Base-by-base conservation (phyloP, 2,329 filamentous ascomycete species). In the Cucurbitaria berberidis region DNA sequence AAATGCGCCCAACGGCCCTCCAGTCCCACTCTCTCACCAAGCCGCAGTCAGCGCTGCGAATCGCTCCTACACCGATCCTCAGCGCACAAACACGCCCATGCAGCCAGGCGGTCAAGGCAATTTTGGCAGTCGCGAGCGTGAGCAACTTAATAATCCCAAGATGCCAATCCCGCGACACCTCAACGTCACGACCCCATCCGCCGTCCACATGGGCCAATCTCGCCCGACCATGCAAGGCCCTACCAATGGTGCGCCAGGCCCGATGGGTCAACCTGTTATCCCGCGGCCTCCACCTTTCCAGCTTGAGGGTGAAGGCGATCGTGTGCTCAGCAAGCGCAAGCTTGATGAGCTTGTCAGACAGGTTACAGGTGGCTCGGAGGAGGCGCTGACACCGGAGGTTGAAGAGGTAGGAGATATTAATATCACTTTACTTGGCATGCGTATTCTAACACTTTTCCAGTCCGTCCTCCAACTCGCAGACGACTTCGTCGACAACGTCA, bases 301-400 rank as follows among this genome's bases (percentile, higher is more conserved):
- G 51, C 87, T 97, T 53, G 93, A 98, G 72, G 90, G 91, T 26
- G 93, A 96, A 70, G 92, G 91, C 22, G 92, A 97, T 67, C 88
- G 93, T 38, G 89, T 99, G 1, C 81, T 99, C n/a, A 96, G 89
- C 78, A 97, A 97, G 84, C 96, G 96, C 79, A 98, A 96, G 78
- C 83, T 99, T 35, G 93, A 99, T 69, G 93, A 97, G 73, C 83
- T 99, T 32, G 93, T 98, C 8, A 86, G 93, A 45, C 93, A 98
- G 76, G 92, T 98, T 53, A 96, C 91, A 30, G 93, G 93, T 48
- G 89, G 89, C 9, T 87, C 86, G 22, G 88, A 90, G 57, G 91
- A 93, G 70, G 84, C 88, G 32, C 79, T 98, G 61, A 91, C 91
- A 24, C 91, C 95, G 0, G 95, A 98, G 64, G 93, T 96, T 44